These are phyloP conservation scores for Populus pruinosa DNA, from an alignment of 345 rosid genomes.

Conservation along the genomic window DNA sequence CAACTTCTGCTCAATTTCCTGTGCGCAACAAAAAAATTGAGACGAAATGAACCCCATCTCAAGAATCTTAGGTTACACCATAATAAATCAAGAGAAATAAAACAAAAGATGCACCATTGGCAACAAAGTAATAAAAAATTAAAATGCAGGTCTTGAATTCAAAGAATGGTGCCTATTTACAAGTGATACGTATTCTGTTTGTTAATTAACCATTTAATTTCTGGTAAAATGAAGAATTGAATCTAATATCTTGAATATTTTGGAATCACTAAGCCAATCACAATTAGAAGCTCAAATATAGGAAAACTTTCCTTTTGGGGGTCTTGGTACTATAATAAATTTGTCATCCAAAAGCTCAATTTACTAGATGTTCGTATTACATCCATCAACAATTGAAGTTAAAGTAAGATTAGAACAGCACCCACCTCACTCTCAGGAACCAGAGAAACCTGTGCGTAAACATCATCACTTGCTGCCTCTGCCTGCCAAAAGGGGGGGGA, in stretches of 20 bases:
- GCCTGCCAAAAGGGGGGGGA: slow-evolving; percentile 47
- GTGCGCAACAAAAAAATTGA: neutral
- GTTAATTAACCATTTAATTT: neutral
- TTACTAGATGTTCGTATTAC: neutral
- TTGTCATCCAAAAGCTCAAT: neutral
- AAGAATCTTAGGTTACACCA: neutral
- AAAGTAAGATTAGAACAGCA: slow-evolving; percentile 9
- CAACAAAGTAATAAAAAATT: neutral
- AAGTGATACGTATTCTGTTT: neutral
- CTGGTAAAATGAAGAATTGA: neutral
- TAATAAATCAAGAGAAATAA: neutral
- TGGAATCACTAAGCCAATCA: neutral
- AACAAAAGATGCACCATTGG: neutral
- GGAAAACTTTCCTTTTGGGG: neutral
- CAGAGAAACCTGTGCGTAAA: slow-evolving; percentile 84
- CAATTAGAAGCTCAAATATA: neutral
- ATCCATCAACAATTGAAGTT: neutral
- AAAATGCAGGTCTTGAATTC: neutral
- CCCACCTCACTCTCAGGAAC: slow-evolving; percentile 78
- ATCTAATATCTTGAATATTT: neutral
- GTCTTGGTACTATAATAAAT: neutral
- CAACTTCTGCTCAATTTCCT: slow-evolving; percentile 56
- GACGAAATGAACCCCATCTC: slow-evolving; percentile 2
- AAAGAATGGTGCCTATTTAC: neutral
- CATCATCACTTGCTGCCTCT: slow-evolving; percentile 87